Base-by-base conservation (phyloP, 2,329 filamentous ascomycete genomes). In the Phialophora expanda region DNA sequence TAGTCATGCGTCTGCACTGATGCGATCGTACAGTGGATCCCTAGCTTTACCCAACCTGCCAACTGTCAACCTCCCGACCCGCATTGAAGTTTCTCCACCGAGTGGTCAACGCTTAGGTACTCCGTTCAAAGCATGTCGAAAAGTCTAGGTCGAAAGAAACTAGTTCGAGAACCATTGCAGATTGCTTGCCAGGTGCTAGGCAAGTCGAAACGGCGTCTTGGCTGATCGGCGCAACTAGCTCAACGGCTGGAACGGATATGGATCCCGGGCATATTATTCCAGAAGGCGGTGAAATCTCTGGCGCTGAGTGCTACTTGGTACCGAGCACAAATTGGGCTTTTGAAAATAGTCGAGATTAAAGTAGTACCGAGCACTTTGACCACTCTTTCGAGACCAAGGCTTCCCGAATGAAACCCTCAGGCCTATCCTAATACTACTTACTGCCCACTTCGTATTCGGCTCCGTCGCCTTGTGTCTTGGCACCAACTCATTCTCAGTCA, bases 161-260 rank as follows among this genome's bases (percentile, higher is more conserved):
- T 57, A 44, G 55, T 46, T 57, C 55, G 55, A 57, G 55, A 57
- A 57, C 32, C 32, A 46, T 26, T 57, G 32, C 32, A 57, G 34
- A 57, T 44, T 57, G 55, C 55, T 44, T 57, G 55, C 54, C 54
- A 56, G 54, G 55, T 57, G n/a, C 55, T 44, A 44, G 34, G 55
- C 32, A 57, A 44, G 32, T 57, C 55, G 55, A 46, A 57, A 57
- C 24, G 32, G 55, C 55, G 34, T 28, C 55, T 46, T 57, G 55
- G 34, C 55, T 57, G 55, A 57, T 57, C 55, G 55, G 34, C 55
- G 32, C 55, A 57, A 57, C 55, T 57, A 57, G 55, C 34, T 57
- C 55, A 57, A 57, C 55, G 55, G 55, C 55, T 57, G 55, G 55
- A n/a, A 57, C 34, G 55, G 55, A 57, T 57, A 57, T 57, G 55